Evolutionary conservation across 179 eudicot genomes (phyloP), one percentile per base, ranked within the genome.

Genomic region (Beta corolliflora): DNA sequence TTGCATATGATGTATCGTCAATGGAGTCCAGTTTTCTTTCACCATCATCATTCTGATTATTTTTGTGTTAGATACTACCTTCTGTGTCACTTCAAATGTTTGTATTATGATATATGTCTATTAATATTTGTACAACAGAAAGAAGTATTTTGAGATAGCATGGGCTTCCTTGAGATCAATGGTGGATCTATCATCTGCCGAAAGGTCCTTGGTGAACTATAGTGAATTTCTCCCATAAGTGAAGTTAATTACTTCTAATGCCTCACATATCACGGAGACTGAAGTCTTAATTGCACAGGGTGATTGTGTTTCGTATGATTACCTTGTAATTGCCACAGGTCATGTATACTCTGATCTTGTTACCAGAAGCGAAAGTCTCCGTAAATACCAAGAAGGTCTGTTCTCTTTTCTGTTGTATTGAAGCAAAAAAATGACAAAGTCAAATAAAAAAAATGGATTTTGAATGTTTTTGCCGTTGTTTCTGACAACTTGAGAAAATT

Each of bases 301-400:
- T 65, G 78, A 66, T 53, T 36, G 0, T 53, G 68, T 90, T 79
- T 86, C 81, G 2, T 92, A 90, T 73, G 93, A 92, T 81, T 92
- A 89, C 85, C 88, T 90, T 79, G 87, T 91, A 11, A 85, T 92
- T 71, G 97, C 97, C 77, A 89, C 97, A 0, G 97, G 97, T 36
- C 92, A 91, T 76, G 77, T 60, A 23, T 81, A 82, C 52, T 13
- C 80, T 48, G 80, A 71, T 76, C 81, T 89, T 54, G 65, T 45
- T 6, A 80, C 92, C 23, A 90, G 85, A 86, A 56, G 25, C 44
- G 92, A 87, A 71, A 79, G 79, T 84, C 77, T 92, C 68, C 45
- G 14, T 63, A n/a, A 83, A 70, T 92, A 84, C 80, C 86, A 86
- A 85, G 73, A 79, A 91, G 92, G 95, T 91, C 77, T 46, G 79